Percentiles rank a stretch among this genome's conserved stretches.
phyloP scores from a whole-genome alignment of 495 filamentous ascomycete species.

The Hyphodiscus hymeniophilus region DNA sequence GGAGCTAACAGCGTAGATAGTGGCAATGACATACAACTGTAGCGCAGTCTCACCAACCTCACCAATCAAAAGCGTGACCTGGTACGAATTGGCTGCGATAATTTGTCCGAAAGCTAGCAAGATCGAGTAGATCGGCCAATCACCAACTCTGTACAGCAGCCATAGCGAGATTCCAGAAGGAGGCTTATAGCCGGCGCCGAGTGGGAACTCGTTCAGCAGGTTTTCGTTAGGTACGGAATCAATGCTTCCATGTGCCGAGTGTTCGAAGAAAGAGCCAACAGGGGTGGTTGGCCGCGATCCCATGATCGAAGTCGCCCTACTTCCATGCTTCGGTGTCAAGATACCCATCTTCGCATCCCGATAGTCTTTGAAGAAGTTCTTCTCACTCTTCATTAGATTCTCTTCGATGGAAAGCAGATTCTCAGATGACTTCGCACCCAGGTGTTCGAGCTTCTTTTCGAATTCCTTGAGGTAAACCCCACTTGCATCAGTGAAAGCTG shows the following conservation, averaged over 20 bases:
- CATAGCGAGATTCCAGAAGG: conserved; percentile 54
- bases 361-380: conserved; percentile 54
- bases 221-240: background rate
- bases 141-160: conserved; percentile 33
- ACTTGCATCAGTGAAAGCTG: conserved; percentile 58
- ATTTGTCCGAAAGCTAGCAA: conserved; percentile 61
- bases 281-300: conserved; percentile 43
- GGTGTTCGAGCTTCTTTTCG: conserved; percentile 42
- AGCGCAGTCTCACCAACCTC: conserved; percentile 49
- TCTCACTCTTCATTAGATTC: conserved; percentile 54
- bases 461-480: conserved; percentile 50
- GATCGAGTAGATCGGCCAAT: conserved; percentile 70
- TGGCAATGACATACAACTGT: conserved; percentile 55
- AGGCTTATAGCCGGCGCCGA: conserved; percentile 56
- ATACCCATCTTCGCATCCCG: conserved; percentile 42
- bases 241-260: background rate
- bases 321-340: conserved; percentile 8
- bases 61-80: conserved; percentile 57
- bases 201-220: conserved; percentile 45
- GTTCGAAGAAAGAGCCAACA: conserved; percentile 46
- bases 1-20: conserved; percentile 52
- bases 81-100: conserved; percentile 57
- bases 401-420: conserved; percentile 52
- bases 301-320: conserved; percentile 24
- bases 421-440: conserved; percentile 46